Percentiles rank a stretch among this genome's conserved stretches.
phyloP scores from a whole-genome alignment of 768 basidiomycete genomes.

The Cubamyces lactineus region DNA sequence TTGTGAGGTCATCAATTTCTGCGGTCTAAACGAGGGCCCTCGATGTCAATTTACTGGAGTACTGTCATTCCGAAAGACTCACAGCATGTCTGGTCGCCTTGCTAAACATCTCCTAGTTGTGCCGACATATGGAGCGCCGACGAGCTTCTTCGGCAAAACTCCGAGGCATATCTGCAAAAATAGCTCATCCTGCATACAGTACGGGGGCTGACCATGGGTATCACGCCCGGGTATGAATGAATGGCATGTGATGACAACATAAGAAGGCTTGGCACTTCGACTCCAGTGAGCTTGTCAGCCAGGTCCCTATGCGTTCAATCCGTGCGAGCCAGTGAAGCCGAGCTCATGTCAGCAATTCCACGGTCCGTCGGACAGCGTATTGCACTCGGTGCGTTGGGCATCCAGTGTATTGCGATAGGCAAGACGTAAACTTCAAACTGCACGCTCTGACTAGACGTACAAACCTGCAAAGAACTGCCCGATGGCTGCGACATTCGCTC shows the following conservation, averaged over 20 bases:
- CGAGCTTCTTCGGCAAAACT: slow-evolving; percentile 10
- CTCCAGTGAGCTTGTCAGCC: neutral
- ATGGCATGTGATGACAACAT: neutral
- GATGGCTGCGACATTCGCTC: neutral
- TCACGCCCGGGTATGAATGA: neutral
- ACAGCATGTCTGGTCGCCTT: too few species aligned
- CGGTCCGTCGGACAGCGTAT: neutral
- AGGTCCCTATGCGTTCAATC: neutral
- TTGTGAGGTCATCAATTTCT: too few species aligned
- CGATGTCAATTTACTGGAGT: too few species aligned
- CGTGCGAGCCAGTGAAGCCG: neutral
- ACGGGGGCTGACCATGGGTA: neutral
- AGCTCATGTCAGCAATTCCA: neutral
- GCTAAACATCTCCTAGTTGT: neutral
- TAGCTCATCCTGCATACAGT: neutral
- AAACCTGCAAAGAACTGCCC: neutral
- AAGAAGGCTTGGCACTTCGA: too few species aligned
- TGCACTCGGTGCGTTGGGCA: too few species aligned
- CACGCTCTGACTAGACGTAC: neutral
- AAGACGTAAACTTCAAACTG: too few species aligned
- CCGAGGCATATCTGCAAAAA: slow-evolving; percentile 5
- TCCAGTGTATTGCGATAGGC: too few species aligned
- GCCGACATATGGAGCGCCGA: neutral
- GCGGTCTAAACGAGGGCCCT: too few species aligned
- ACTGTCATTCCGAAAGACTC: too few species aligned